Conservation (phyloP, 1,284 basidiomycete species). For the Moniliophthora roreri region DNA sequence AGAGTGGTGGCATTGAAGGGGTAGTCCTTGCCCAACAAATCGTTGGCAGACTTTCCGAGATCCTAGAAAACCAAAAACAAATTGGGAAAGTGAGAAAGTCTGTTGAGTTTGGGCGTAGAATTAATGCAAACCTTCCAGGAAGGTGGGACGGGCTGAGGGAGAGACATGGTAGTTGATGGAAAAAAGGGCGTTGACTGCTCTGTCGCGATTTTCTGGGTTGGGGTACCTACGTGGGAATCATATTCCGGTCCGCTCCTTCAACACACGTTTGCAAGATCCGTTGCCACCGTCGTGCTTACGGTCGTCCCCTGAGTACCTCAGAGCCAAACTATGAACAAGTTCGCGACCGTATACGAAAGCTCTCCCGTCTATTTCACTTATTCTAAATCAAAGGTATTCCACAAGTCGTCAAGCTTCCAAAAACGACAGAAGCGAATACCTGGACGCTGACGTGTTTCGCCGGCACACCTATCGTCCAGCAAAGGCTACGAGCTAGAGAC, state of each 20-base stretch:
- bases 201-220: neutral
- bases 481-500: too few species aligned
- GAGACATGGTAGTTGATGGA: conserved; percentile 8
- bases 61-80: conserved; percentile 50
- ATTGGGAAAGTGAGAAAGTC: neutral
- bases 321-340: too few species aligned
- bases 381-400: too few species aligned
- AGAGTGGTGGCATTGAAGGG: conserved; percentile 78
- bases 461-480: too few species aligned
- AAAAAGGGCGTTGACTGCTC: conserved; percentile 4
- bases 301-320: too few species aligned
- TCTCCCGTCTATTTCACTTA: too few species aligned
- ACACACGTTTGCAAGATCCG: neutral
- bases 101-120: too few species aligned
- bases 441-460: too few species aligned
- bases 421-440: too few species aligned
- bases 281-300: neutral
- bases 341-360: too few species aligned
- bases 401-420: too few species aligned
- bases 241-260: neutral
- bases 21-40: conserved; percentile 94
- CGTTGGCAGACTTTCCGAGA: conserved; percentile 96
- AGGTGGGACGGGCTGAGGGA: conserved; percentile 85
- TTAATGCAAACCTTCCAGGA: conserved; percentile 79
- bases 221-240: neutral